phyloP scores from a whole-genome alignment of 495 filamentous ascomycete species.

The Penicillium tannophilum region DNA sequence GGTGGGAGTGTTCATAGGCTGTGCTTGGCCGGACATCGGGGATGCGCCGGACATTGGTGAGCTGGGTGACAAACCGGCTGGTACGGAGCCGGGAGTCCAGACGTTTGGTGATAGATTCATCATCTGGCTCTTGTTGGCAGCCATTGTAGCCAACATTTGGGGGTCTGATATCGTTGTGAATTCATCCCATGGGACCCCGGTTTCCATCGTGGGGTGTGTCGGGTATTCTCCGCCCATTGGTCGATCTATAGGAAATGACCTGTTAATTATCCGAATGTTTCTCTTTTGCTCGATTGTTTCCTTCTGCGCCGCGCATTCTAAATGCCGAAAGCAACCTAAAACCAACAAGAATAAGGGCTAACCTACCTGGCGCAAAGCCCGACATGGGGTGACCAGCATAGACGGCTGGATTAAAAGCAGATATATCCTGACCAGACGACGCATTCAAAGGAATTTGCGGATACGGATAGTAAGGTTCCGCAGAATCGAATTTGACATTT shows the following conservation, averaged over 20 bases:
- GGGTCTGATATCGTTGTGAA: constrained; percentile 46
- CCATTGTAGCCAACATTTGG: constrained; percentile 40
- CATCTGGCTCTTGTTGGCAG: constrained; percentile 39
- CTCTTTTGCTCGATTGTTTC: background rate
- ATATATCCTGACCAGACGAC: constrained; percentile 39
- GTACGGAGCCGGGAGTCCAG: constrained; percentile 34
- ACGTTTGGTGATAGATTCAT: constrained; percentile 39
- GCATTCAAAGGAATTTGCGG: constrained; percentile 39
- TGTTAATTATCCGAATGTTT: background rate
- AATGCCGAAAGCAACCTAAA: background rate
- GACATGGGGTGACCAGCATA: constrained; percentile 39
- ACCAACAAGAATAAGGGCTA: background rate
- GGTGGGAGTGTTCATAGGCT: constrained; percentile 33
- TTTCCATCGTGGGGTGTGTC: constrained; percentile 36
- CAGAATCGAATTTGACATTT: constrained; percentile 31
- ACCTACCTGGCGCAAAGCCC: constrained; percentile 42
- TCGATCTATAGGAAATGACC: constrained; percentile 23
- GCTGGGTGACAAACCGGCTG: constrained; percentile 28
- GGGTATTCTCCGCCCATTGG: constrained; percentile 35
- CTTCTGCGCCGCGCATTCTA: background rate
- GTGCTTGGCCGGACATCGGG: constrained; percentile 38
- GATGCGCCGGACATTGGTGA: constrained; percentile 38
- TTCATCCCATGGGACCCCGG: constrained; percentile 43
- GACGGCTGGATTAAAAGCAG: constrained; percentile 32
- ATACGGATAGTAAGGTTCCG: constrained; percentile 48